Evolutionary conservation across 371 early-diverging fungal genomes (phyloP).

Genomic region (Apophysomyces elegans): DNA sequence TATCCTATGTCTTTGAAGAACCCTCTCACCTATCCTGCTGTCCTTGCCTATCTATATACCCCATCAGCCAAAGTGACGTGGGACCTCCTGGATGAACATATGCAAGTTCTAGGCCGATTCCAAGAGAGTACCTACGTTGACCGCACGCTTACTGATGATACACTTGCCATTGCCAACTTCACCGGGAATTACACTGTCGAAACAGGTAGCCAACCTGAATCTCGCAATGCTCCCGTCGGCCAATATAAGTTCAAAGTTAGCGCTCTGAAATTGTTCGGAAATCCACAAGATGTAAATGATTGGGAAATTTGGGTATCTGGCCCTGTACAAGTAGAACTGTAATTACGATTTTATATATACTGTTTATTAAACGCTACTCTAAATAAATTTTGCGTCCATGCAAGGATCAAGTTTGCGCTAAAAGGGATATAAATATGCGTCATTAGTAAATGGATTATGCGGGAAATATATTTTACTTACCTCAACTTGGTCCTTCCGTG

Average conservation of each 20-base stretch:
- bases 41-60: not conserved
- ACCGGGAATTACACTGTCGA: not conserved
- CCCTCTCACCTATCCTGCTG: not conserved
- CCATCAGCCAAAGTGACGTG: not conserved
- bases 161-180: not conserved
- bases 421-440: no score
- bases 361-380: no score
- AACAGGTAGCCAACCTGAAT: not conserved
- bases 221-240: not conserved
- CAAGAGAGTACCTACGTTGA: not conserved
- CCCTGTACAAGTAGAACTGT: not conserved
- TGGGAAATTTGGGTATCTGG: not conserved
- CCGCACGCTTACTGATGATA: not conserved
- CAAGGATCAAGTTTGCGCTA: no score
- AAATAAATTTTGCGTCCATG: no score
- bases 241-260: not conserved
- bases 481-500: no score
- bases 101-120: not conserved
- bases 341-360: no score
- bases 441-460: no score
- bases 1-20: not conserved
- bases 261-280: not conserved
- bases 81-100: not conserved
- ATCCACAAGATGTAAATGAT: not conserved
- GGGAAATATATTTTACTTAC: no score